Base-by-base conservation (phyloP, 1,284 basidiomycete genomes). In the Cronartium ribicola region DNA sequence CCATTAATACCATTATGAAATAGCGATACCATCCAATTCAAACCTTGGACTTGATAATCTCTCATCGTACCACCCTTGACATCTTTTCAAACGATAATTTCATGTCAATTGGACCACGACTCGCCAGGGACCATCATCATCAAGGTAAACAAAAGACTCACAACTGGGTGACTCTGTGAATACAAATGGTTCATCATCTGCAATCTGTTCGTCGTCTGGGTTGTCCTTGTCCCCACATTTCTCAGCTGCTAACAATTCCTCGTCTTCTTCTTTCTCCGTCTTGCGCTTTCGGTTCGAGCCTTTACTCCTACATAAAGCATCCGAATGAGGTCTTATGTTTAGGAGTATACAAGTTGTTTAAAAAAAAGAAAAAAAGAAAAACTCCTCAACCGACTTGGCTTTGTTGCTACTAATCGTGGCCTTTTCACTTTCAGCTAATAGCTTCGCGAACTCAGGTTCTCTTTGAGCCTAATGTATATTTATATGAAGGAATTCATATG, bases 201-300 rank as follows among this genome's bases (percentile, higher is more conserved):
- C 11, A 43, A 44, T 57, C 13, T 20, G 22, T 36, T 73, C 43
- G 40, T 22, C 65, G 43, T 66, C 59, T 14, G 57, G 40, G 37
- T 61, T 63, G 22, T 66, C 51, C 65, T 72, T 72, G 13, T 72
- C 69, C 36, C 17, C 61, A 40, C 69, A 48, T 48, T 72, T 72
- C 37, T 73, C 78, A 70, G 93, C 92, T 78, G 93, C 91, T 66
- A 98, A 83, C 79, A 98, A 80, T 82, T 98, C 94, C 78, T 97
- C 94, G 76, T 98, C 95, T 81, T 98, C 95, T 80, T 98, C 95
- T 83, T 97, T 97, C 82, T 98, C 95, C 0, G 92, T 94, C 83
- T 95, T 97, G 71, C 95, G 88, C 79, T 94, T 91, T 51, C 93
- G 88, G 68, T 90, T 86, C 76, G 64, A 63, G 22, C 85, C 90